These are phyloP conservation scores for Aspergillus uvarum DNA, from an alignment of 2,329 filamentous ascomycete genomes.

Conservation along the genomic window DNA sequence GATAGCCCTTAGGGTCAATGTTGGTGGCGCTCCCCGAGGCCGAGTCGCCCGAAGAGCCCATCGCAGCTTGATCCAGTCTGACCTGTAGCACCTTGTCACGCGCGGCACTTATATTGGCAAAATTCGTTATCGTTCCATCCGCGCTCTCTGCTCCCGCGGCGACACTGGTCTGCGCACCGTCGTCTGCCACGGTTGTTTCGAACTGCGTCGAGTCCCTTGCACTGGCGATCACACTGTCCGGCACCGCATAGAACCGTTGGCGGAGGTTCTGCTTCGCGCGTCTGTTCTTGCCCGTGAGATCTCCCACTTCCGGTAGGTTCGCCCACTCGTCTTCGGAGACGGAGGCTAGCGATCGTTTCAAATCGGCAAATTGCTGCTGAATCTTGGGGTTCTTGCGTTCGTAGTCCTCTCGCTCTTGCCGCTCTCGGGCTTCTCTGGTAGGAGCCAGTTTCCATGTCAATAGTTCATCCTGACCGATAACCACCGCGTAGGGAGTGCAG, in stretches of 20 bases:
- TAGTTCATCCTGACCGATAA: conserved; percentile 13
- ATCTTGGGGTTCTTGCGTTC: conserved; percentile 98
- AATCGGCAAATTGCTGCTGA: conserved; percentile 92
- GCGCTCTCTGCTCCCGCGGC: conserved; percentile 46
- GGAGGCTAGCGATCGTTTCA: conserved; percentile 84
- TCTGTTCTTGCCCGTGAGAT: conserved; percentile 91
- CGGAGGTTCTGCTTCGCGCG: conserved; percentile 78
- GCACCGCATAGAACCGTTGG: conserved; percentile 91
- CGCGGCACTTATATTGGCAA: conserved; percentile 93
- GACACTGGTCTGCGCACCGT: conserved; percentile 58
- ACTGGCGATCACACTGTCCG: conserved; percentile 89
- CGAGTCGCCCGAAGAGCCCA: conserved; percentile 67
- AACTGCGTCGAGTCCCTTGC: conserved; percentile 78
- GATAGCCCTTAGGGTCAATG: conserved; percentile 92
- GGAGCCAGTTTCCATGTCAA: not conserved
- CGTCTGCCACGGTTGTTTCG: conserved; percentile 83
- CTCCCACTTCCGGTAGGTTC: conserved; percentile 89
- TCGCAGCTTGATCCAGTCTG: conserved; percentile 84
- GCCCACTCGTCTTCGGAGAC: conserved; percentile 97
- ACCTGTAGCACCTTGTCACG: conserved; percentile 94
- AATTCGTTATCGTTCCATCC: conserved; percentile 95
- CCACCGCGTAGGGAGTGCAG: conserved; percentile 37
- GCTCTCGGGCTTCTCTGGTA: conserved; percentile 84
- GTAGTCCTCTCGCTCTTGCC: conserved; percentile 88
- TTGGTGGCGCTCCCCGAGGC: conserved; percentile 78